phyloP scores from a whole-genome alignment of 306 rosid genomes.

The Luffa aegyptiaca region DNA sequence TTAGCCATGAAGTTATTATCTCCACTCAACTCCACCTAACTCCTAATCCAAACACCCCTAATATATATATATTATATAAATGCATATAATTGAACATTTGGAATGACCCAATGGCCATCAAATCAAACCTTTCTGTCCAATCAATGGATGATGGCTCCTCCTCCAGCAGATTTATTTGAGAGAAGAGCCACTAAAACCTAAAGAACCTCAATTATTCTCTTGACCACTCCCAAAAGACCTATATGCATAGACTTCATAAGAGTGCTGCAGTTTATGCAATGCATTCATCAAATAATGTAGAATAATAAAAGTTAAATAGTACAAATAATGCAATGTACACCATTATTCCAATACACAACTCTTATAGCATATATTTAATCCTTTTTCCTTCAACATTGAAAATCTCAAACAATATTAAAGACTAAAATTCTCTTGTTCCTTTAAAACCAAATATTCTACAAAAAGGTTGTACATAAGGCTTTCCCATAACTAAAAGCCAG shows the following conservation, averaged over 20 bases:
- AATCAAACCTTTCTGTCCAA: neutral
- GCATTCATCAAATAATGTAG: neutral
- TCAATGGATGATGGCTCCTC: neutral
- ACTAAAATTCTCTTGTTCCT: too few species aligned
- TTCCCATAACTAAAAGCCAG: too few species aligned
- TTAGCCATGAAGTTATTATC: too few species aligned
- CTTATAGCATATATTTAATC: neutral
- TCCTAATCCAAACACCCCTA: too few species aligned
- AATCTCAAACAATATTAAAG: too few species aligned
- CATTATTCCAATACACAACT: neutral
- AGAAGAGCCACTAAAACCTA: neutral
- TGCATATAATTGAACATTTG: too few species aligned
- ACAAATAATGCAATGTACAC: neutral
- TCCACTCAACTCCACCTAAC: too few species aligned
- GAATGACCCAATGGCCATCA: neutral
- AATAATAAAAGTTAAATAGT: too few species aligned
- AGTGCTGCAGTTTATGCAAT: neutral
- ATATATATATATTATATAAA: too few species aligned
- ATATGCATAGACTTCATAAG: neutral
- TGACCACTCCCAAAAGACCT: neutral
- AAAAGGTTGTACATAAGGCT: too few species aligned
- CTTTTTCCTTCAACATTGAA: neutral
- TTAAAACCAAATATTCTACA: too few species aligned
- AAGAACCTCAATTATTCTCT: neutral
- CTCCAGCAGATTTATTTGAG: neutral